phyloP scores from a whole-genome alignment of 345 rosid genomes.

The Trapa incisa region DNA sequence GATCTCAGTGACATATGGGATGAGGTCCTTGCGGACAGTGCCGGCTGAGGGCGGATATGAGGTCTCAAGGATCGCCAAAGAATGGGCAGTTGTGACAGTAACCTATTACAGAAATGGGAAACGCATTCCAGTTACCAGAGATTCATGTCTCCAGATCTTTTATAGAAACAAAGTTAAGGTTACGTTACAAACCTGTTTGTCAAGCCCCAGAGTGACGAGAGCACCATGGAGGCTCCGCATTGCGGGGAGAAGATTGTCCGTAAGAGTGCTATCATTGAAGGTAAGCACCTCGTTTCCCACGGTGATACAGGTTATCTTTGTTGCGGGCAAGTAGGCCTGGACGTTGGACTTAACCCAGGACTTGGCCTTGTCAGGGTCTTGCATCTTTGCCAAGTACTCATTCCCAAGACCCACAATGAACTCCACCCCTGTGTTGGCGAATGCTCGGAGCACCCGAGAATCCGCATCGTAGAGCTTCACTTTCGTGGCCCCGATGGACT shows the following conservation, averaged over 20 bases:
- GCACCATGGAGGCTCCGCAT: slow-evolving; percentile 74
- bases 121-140: background rate
- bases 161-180: too few species aligned
- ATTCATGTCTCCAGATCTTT: too few species aligned
- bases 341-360: slow-evolving; percentile 68
- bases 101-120: slow-evolving; percentile 13
- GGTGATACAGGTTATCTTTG: slow-evolving; percentile 67
- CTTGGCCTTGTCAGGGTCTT: slow-evolving; percentile 47
- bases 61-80: slow-evolving; percentile 48
- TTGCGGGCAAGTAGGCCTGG: slow-evolving; percentile 52
- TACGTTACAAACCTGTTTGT: slow-evolving; percentile 18
- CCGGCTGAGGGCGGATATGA: slow-evolving; percentile 94
- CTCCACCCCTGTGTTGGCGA: slow-evolving; percentile 58
- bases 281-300: slow-evolving; percentile 88
- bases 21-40: slow-evolving; percentile 52
- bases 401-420: slow-evolving; percentile 75
- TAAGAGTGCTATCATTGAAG: slow-evolving; percentile 57
- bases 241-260: slow-evolving; percentile 53
- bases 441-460: slow-evolving; percentile 61
- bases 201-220: slow-evolving; percentile 43
- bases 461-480: slow-evolving; percentile 88
- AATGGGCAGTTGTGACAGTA: slow-evolving; percentile 68
- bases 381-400: slow-evolving; percentile 46
- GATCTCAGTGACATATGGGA: slow-evolving; percentile 31
- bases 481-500: slow-evolving; percentile 73